Percentiles rank a stretch among this genome's conserved stretches.
These are phyloP conservation scores for Pichia sp. DNA, from an alignment of 1,139 yeast genomes.

Conservation along the genomic window DNA sequence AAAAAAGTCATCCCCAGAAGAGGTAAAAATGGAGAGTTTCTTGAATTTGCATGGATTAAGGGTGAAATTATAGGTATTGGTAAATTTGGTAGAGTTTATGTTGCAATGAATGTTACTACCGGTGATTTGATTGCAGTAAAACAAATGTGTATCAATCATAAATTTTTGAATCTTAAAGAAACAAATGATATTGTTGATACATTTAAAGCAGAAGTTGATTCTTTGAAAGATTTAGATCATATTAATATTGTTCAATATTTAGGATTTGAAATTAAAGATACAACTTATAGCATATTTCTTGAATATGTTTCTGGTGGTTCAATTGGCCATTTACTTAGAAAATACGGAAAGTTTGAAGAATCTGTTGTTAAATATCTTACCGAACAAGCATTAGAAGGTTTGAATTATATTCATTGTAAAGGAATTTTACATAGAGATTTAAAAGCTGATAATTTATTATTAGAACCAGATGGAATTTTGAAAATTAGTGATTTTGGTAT, in stretches of 20 bases:
- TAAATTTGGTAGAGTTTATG: conserved; percentile 91
- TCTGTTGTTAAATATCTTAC: conserved; percentile 66
- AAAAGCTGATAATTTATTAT: conserved; percentile 86
- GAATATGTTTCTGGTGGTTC: conserved; percentile 99
- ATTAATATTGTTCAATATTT: conserved; percentile 90
- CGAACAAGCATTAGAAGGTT: conserved; percentile 73
- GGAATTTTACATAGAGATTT: conserved; percentile 93
- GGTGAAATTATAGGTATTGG: conserved; percentile 97
- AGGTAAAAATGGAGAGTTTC: conserved; percentile 60
- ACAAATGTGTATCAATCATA: conserved; percentile 68
- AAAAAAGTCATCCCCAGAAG: conserved; percentile 28
- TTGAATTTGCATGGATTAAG: conserved; percentile 94
- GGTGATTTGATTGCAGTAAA: conserved; percentile 99
- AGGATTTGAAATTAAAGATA: conserved; percentile 78
- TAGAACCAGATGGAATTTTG: conserved; percentile 90
- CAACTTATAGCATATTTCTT: conserved; percentile 74
- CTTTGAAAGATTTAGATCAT: conserved; percentile 91
- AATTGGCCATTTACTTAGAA: conserved; percentile 77
- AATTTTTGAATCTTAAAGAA: conserved; percentile 37
- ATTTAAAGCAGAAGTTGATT: conserved; percentile 83
- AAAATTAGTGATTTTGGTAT: conserved; percentile 97
- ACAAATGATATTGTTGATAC: conserved; percentile 65
- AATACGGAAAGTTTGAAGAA: conserved; percentile 84
- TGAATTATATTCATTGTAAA: conserved; percentile 75
- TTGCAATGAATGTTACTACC: conserved; percentile 90